Conservation (phyloP, 176 grass and related monocot genomes). For the Lolium rigidum region DNA sequence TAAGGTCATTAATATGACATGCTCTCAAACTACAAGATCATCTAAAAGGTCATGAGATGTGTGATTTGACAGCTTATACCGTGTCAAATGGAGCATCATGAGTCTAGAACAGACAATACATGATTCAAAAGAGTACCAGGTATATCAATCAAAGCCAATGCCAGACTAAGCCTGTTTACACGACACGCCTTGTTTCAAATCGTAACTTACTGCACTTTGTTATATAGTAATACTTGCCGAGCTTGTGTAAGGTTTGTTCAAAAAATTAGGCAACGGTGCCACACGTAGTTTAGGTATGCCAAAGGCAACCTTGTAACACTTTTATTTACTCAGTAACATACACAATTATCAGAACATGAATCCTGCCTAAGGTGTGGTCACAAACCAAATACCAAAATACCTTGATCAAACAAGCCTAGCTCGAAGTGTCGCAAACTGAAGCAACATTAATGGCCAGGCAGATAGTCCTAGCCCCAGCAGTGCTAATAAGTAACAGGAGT, state of each 20-base stretch:
- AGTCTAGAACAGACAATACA: background rate
- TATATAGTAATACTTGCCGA: background rate
- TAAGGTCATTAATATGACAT: constrained; percentile 18
- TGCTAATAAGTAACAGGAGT: background rate
- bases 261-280: background rate
- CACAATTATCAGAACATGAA: background rate
- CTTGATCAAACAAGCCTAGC: background rate
- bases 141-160: background rate
- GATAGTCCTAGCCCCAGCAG: background rate
- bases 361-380: background rate
- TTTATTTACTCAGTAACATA: background rate
- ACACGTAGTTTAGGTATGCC: background rate
- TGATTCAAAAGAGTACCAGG: background rate
- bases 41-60: background rate
- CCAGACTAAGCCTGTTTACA: constrained; percentile 2
- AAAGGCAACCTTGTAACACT: background rate
- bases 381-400: background rate
- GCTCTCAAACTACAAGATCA: background rate
- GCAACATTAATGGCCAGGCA: background rate
- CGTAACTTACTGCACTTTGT: background rate
- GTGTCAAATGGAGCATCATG: background rate
- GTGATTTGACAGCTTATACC: background rate
- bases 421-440: background rate
- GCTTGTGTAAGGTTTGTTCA: background rate
- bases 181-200: background rate